These are phyloP conservation scores for Cryptosporidium bovis DNA, from an alignment of 169 alveolate genomes.

Conservation along the genomic window DNA sequence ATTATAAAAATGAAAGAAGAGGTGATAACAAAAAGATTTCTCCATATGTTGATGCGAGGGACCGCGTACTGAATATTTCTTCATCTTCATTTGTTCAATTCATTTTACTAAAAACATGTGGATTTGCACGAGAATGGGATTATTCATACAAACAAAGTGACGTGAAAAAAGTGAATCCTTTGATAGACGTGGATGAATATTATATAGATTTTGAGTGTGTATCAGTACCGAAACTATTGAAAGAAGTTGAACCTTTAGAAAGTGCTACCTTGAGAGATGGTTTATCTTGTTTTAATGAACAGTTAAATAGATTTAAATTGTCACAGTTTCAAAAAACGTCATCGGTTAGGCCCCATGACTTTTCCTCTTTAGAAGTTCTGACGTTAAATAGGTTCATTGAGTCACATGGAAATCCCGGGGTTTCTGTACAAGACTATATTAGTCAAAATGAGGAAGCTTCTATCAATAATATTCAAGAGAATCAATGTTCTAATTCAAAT, in stretches of 20 bases:
- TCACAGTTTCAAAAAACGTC: neutral
- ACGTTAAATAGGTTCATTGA: slow-evolving; percentile 28
- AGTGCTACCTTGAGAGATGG: neutral
- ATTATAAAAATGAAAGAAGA: slow-evolving; percentile 16
- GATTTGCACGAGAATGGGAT: slow-evolving; percentile 51
- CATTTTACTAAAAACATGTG: slow-evolving; percentile 43
- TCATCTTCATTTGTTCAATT: slow-evolving; percentile 24
- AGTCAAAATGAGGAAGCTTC: slow-evolving; percentile 5
- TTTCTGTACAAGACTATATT: neutral
- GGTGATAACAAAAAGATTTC: slow-evolving; percentile 15
- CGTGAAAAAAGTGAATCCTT: neutral
- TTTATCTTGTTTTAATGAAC: neutral
- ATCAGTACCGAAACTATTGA: neutral
- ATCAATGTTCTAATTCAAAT: neutral
- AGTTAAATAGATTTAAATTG: neutral
- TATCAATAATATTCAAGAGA: neutral
- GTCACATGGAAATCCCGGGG: slow-evolving; percentile 16
- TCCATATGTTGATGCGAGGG: slow-evolving; percentile 30
- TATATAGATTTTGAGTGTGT: slow-evolving; percentile 29
- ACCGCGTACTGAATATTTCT: slow-evolving; percentile 10
- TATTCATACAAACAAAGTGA: neutral
- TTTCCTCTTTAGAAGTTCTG: slow-evolving; percentile 43
- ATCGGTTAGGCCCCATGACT: neutral
- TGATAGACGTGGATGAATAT: slow-evolving; percentile 39
- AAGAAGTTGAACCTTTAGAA: neutral